A percentile compares a stretch with the other conserved stretches of the same genome.
These are phyloP conservation scores for Talaromyces sp. DNA, from an alignment of 2,329 filamentous ascomycete genomes.

Conservation along the genomic window DNA sequence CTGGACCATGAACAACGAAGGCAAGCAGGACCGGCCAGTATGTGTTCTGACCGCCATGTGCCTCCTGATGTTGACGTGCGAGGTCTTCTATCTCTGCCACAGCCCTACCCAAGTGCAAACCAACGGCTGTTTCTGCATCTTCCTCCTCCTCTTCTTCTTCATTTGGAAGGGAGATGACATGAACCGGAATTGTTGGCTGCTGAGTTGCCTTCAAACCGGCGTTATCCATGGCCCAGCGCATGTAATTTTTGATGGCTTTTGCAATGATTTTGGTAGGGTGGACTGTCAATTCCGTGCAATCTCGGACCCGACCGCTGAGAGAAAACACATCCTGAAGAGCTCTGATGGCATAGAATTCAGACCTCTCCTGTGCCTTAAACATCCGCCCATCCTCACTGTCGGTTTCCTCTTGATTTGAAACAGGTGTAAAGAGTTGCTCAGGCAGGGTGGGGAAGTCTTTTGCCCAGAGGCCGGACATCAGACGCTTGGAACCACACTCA, in stretches of 20 bases:
- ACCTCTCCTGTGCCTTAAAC: slow-evolving; percentile 46
- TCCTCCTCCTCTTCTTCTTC: too few species aligned
- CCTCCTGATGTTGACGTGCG: slow-evolving; percentile 45
- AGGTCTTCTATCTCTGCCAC: slow-evolving; percentile 49
- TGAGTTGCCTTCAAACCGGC: slow-evolving; percentile 42
- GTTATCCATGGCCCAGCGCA: slow-evolving; percentile 58
- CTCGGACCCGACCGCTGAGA: slow-evolving; percentile 55
- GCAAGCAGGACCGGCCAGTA: slow-evolving; percentile 56
- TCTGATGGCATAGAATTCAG: slow-evolving; percentile 55
- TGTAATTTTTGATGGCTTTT: slow-evolving; percentile 50
- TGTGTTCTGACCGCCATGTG: slow-evolving; percentile 11
- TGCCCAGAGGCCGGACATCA: slow-evolving; percentile 56
- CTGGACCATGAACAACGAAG: slow-evolving; percentile 56
- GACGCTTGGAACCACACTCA: slow-evolving; percentile 59
- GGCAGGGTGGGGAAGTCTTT: slow-evolving; percentile 59
- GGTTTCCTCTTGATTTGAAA: neutral
- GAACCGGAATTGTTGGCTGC: slow-evolving; percentile 44
- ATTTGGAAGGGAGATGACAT: slow-evolving; percentile 49
- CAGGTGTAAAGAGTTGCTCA: slow-evolving; percentile 52
- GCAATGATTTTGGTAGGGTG: slow-evolving; percentile 42
- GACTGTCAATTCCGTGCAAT: slow-evolving; percentile 46
- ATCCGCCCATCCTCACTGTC: slow-evolving; percentile 43
- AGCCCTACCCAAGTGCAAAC: slow-evolving; percentile 47
- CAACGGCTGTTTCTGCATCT: too few species aligned
- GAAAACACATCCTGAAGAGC: slow-evolving; percentile 55